These are phyloP conservation scores for Monilinia fructicola DNA, from an alignment of 2,329 filamentous ascomycete genomes.

Conservation along the genomic window DNA sequence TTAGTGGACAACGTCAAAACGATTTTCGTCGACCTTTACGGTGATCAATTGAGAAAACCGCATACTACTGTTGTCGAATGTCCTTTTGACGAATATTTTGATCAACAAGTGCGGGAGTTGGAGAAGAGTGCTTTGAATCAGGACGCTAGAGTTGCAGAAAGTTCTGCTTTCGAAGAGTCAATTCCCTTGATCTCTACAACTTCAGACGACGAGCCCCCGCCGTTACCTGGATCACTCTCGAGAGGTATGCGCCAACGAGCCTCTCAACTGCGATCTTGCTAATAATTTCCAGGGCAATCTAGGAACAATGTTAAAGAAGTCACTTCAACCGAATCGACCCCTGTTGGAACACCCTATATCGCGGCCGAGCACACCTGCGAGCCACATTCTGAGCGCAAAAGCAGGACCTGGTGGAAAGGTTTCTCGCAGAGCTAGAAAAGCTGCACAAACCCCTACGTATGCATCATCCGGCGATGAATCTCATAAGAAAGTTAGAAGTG, in stretches of 20 bases:
- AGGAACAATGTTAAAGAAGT: slow-evolving; percentile 38
- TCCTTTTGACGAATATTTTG: slow-evolving; percentile 89
- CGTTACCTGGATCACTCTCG: slow-evolving; percentile 43
- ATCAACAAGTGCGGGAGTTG: slow-evolving; percentile 84
- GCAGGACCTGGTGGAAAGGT: slow-evolving; percentile 71
- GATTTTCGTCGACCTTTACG: slow-evolving; percentile 88
- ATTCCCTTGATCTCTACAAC: slow-evolving; percentile 30
- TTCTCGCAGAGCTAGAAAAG: slow-evolving; percentile 77
- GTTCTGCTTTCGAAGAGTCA: slow-evolving; percentile 33
- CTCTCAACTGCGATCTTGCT: background rate
- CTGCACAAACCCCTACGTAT: slow-evolving; percentile 58
- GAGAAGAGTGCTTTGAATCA: slow-evolving; percentile 53
- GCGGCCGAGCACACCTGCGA: slow-evolving; percentile 72
- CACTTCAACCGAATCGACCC: slow-evolving; percentile 58
- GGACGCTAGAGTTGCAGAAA: slow-evolving; percentile 35
- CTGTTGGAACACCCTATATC: slow-evolving; percentile 73
- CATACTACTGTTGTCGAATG: slow-evolving; percentile 79
- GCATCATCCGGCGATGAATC: slow-evolving; percentile 83
- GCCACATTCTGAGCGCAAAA: slow-evolving; percentile 71
- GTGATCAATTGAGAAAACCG: slow-evolving; percentile 78
- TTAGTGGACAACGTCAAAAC: slow-evolving; percentile 92
- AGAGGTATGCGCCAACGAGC: slow-evolving; percentile 31
- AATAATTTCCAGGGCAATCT: slow-evolving; percentile 29
- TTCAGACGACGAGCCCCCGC: slow-evolving; percentile 50
- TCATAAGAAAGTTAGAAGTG: slow-evolving; percentile 56